Evolutionary conservation across 129 eudicot species (phyloP), one percentile per base, ranked within the genome.

Genomic region (Heracleum sosnowskyi): DNA sequence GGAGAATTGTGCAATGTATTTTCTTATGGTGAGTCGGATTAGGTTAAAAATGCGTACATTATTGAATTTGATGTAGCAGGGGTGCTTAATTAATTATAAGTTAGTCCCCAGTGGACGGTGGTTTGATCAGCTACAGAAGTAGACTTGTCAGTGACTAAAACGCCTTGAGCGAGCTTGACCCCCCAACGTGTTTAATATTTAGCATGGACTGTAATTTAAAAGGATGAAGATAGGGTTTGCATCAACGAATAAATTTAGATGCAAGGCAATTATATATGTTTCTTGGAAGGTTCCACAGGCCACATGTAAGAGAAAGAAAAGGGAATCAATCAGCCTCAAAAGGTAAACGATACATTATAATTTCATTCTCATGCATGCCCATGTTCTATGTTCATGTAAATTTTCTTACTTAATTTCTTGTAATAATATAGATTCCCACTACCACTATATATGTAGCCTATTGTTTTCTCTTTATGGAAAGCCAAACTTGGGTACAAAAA

Each of bases 151-250:
- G 45, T 75, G 83, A 83, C 85, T 91, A 91, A 83, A 91, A 85
- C 78, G 88, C 85, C 53, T 73, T 80, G 96, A 91, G 24, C 40
- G 96, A 91, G 24, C 40, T 76, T 88, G 91, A 90, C 87, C 69
- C 69, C 87, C 69, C 69, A 62, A 8, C 31, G 31, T 33, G 11
- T 9, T n/a, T n/a, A n/a, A n/a, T n/a, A n/a, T n/a, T n/a, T n/a
- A n/a, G n/a, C n/a, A n/a, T n/a, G n/a, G n/a, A n/a, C n/a, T n/a
- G n/a, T n/a, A n/a, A n/a, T n/a, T n/a, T n/a, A n/a, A n/a, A n/a
- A n/a, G n/a, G n/a, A n/a, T n/a, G n/a, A n/a, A n/a, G n/a, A n/a
- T n/a, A n/a, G n/a, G n/a, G n/a, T n/a, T n/a, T n/a, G n/a, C n/a
- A n/a, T n/a, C n/a, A n/a, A n/a, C n/a, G n/a, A n/a, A n/a, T n/a